A percentile compares a stretch with the other conserved stretches of the same genome.
phyloP scores from a whole-genome alignment of 2,329 filamentous ascomycete genomes.

The Didymella glomerata region DNA sequence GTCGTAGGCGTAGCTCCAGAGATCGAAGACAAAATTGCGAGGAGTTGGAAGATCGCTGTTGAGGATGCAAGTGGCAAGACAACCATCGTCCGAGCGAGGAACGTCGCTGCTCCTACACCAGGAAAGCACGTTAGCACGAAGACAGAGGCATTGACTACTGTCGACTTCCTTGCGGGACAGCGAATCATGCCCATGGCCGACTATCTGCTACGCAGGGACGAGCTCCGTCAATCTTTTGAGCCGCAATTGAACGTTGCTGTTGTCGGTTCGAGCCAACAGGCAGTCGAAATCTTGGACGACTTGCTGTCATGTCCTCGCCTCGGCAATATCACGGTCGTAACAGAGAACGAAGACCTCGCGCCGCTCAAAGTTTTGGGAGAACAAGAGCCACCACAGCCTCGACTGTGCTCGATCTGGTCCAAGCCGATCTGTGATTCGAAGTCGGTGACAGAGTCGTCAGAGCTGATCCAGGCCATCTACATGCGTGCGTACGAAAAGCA shows the following conservation, averaged over 20 bases:
- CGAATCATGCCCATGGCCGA: constrained; percentile 46
- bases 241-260: constrained; percentile 42
- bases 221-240: constrained; percentile 40
- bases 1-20: constrained; percentile 44
- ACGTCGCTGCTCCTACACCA: constrained; percentile 40
- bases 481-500: constrained; percentile 49
- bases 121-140: constrained; percentile 25
- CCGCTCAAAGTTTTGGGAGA: constrained; percentile 41
- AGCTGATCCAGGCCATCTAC: constrained; percentile 47
- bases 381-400: constrained; percentile 38
- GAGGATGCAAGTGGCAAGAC: constrained; percentile 37
- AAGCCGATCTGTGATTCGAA: constrained; percentile 37
- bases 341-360: constrained; percentile 43
- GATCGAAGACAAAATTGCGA: constrained; percentile 27
- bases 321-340: constrained; percentile 48
- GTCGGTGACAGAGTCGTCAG: constrained; percentile 36
- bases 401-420: constrained; percentile 49
- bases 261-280: constrained; percentile 42
- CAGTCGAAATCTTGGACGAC: constrained; percentile 46
- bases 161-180: constrained; percentile 46
- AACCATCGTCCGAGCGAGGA: constrained; percentile 38
- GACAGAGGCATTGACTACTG: constrained; percentile 31
- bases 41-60: constrained; percentile 42
- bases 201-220: constrained; percentile 44
- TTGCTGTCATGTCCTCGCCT: constrained; percentile 44